Evolutionary conservation across 352 stramenopile species (phyloP), one percentile per base, ranked within the genome.

Genomic region (Phytophthora sp.): DNA sequence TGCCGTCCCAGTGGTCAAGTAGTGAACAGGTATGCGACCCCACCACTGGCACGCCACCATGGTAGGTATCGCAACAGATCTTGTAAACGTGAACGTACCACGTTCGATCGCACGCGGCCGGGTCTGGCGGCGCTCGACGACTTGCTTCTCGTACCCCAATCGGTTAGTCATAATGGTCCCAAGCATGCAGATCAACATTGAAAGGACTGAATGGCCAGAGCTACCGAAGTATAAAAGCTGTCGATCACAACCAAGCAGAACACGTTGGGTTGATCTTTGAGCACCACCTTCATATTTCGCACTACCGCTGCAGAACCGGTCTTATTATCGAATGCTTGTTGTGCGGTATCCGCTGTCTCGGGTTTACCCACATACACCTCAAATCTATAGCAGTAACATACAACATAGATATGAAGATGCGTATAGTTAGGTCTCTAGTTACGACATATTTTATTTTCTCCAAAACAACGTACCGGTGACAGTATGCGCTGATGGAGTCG

Each of bases 1-100:
- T 0, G 33, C 13, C 2, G 36, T 31, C 13, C 66, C 66, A 6
- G 65, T 71, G 12, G 50, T 53, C 3, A 78, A 50, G 18, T 33
- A 72, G 41, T 69, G 57, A 7, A 82, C 66, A 1, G 69, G 66
- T 36, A 79, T 79, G 20, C 53, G 55, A 46, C 74, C 70, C n/a
- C n/a, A n/a, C n/a, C n/a, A n/a, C n/a, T n/a, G n/a, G n/a, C n/a
- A n/a, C n/a, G n/a, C n/a, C n/a, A 33, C 38, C 63, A 75, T 65
- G 18, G 20, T 44, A 1, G 65, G 62, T 0, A 73, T 46, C 0
- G 47, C 61, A 11, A 57, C 8, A 0, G 35, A 58, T 0, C 57
- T 38, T 1, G 52, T 46, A 6, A 74, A 66, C 31, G 12, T 56
- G 33, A 76, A 74, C 1, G 33, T 33, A 0, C 63, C 71, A 13